Evolutionary conservation across 2,329 filamentous ascomycete species (phyloP), one percentile per base, ranked within the genome.

Genomic region (Tolypocladium ovalisporum): DNA sequence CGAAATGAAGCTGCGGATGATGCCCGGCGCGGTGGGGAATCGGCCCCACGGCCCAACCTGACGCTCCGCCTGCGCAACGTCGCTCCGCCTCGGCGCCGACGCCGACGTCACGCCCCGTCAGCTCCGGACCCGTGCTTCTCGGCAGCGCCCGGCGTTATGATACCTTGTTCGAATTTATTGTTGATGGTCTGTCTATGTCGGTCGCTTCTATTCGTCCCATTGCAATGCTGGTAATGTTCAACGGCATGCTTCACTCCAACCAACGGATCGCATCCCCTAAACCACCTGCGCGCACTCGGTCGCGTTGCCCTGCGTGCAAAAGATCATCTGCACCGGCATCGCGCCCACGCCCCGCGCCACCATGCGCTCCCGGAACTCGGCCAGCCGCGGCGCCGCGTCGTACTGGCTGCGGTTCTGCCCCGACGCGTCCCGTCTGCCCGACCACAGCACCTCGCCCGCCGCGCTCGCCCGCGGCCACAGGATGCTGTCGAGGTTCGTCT

Each of bases 381-480:
- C 82, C 66, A 95, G 71, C 54, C 90, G 75, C 15, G 86, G 86
- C 49, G 79, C 80, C 12, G 87, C 88, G 40, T 85, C 82, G 58
- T 88, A 74, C 74, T 89, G 86, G 60, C 83, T 88, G 55, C 89
- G 76, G 70, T 90, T 90, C 67, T 81, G 72, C 2, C 88, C 88
- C 19, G 76, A 69, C 2, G 75, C 79, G 66, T 92, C 88, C 59
- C 81, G 80, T 56, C 79, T 73, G 55, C 89, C 89, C 44, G 84
- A 88, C 90, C 90, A 96, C 52, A 93, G 77, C 1, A 92, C 84
- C 73, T 95, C 90, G 32, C 81, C 88, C 0, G 86, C 88, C 0
- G 88, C 89, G 55, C 80, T 81, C 1, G 83, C 84, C 7, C 90
- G 79, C 9, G 90, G 90, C 90, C 90, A 96, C 10, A 93, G 73